Base-by-base conservation (phyloP, 371 early-diverging fungal species). In the Mortierella sp. region DNA sequence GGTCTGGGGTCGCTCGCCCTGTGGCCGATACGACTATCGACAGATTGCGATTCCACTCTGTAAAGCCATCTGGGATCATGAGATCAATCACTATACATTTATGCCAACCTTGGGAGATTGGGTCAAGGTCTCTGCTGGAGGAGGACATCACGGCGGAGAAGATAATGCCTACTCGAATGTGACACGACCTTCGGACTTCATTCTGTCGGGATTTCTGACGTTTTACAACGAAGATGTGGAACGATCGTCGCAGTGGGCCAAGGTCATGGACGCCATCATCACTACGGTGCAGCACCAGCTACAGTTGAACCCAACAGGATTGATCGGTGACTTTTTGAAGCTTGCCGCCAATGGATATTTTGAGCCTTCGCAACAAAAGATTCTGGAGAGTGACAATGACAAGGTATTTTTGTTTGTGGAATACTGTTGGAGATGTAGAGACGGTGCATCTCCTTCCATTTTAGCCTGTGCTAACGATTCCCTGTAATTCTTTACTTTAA, bases 31-130 rank as follows among this genome's bases (percentile, higher is more conserved):
- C 41, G 84, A 87, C 56, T 89, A 89, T 54, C 72, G 82, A 4
- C 70, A 66, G 28, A 72, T 80, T 12, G 89, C 86, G 3, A 41
- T 78, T 7, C 70, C 79, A 8, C 62, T 87, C 21, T 79, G 81
- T 48, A 83, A 75, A 2, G 79, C 80, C 24, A 85, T 89, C 30
- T 84, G 82, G 70, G 78, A 86, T 21, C 81, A 86, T 44, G 85
- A 86, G 47, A 81, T 89, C 55, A 82, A 89, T 49, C 86, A 82
- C 48, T 52, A 80, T 19, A 89, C 87, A 2, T 81, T 73, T 50
- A 84, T 86, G 86, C 86, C 87, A 0, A 59, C 85, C 15, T 63
- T 89, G 23, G 89, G 89, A 19, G 89, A 89, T 53, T 89, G 89
- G 89, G 87, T 86, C 27, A 64, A 79, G 42, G 58, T 63, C 0